These are phyloP conservation scores for Russula griseocarnosa DNA, from an alignment of 768 basidiomycete genomes.

Conservation along the genomic window DNA sequence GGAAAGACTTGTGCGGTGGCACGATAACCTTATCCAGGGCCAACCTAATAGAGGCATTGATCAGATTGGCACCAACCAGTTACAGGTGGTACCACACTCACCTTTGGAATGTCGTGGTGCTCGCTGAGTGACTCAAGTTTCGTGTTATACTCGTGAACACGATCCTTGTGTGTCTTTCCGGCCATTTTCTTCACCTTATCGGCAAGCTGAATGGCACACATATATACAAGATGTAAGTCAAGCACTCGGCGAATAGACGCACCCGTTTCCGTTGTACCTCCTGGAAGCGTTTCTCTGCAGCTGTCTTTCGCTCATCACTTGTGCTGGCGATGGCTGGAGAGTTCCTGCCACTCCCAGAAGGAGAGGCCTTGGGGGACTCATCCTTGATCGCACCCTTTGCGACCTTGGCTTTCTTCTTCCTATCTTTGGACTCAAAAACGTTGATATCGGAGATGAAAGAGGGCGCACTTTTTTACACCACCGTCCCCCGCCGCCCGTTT, in stretches of 20 bases:
- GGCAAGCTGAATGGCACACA: constrained; percentile 49
- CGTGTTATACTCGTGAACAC: constrained; percentile 84
- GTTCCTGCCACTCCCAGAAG: constrained; percentile 53
- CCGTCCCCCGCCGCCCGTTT: constrained; percentile 82
- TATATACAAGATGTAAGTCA: constrained; percentile 15
- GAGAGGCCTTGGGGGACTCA: constrained; percentile 41
- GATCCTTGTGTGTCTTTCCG: constrained; percentile 86
- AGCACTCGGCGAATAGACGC: constrained; percentile 16
- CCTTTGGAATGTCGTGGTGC: constrained; percentile 95
- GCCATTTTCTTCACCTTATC: constrained; percentile 74
- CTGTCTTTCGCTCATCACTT: constrained; percentile 61
- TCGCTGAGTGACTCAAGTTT: constrained; percentile 85
- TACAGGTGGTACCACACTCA: constrained; percentile 33
- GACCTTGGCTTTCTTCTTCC: constrained; percentile 77
- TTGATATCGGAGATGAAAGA: background rate
- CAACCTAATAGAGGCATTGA: constrained; percentile 51
- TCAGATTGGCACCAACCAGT: constrained; percentile 13
- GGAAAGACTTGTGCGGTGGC: background rate
- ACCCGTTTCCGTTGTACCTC: constrained; percentile 81
- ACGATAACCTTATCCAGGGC: constrained; percentile 65
- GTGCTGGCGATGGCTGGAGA: constrained; percentile 53
- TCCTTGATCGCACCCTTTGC: constrained; percentile 36
- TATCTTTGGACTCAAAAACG: constrained; percentile 34
- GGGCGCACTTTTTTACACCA: constrained; percentile 76
- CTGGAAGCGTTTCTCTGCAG: constrained; percentile 85